Conservation (phyloP, 2,329 filamentous ascomycete species). For the Penicillium sp. region DNA sequence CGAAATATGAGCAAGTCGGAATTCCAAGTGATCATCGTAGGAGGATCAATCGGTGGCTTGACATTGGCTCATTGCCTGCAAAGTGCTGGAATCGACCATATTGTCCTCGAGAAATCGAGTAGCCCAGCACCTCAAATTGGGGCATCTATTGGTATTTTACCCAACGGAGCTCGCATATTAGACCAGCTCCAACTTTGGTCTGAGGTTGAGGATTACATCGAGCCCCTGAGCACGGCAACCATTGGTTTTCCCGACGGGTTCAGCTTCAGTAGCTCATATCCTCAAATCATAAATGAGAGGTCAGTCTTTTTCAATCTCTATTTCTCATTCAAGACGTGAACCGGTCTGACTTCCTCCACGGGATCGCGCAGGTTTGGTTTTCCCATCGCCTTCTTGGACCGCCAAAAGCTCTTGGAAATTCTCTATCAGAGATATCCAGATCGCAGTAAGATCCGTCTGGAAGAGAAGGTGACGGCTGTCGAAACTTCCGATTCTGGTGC, state of each 20-base stretch:
- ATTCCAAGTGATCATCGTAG: conserved; percentile 23
- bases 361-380: not conserved
- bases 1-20: not conserved
- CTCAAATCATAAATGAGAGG: not conserved
- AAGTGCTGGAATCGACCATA: conserved; percentile 11
- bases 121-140: conserved; percentile 16
- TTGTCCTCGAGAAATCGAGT: conserved; percentile 16
- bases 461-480: not conserved
- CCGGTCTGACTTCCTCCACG: not conserved
- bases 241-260: conserved; percentile 11
- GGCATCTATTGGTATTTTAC: conserved; percentile 13
- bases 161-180: conserved; percentile 15
- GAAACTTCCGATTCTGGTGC: not conserved
- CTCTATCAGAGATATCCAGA: not conserved
- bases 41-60: conserved; percentile 20
- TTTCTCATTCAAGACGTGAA: not conserved
- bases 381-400: not conserved
- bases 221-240: not conserved
- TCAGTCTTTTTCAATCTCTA: not conserved
- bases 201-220: not conserved
- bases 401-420: not conserved
- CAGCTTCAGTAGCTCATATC: not conserved
- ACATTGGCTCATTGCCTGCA: conserved; percentile 18
- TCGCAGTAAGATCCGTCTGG: not conserved
- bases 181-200: conserved; percentile 14